phyloP scores from a whole-genome alignment of 495 filamentous ascomycete genomes.

The Opeltia flavorubescens region DNA sequence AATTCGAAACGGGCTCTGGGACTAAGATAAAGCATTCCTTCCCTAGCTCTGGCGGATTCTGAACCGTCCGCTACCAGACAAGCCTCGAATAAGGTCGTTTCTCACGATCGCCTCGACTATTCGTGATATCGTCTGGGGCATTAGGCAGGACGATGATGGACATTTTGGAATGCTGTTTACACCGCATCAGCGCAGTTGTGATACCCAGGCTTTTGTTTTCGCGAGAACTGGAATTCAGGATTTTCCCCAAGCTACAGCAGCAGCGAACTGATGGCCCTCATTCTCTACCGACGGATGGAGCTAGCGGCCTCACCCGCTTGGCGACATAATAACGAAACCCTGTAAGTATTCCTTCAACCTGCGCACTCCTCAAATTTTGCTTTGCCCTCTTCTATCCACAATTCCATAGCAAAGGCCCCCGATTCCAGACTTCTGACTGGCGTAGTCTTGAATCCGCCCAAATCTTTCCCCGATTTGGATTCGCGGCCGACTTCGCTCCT shows the following conservation, averaged over 20 bases:
- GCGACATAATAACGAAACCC: neutral
- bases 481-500: neutral
- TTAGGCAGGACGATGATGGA: too few species aligned
- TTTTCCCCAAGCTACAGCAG: neutral
- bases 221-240: neutral
- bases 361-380: constrained; percentile 31
- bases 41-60: neutral
- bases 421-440: constrained; percentile 40
- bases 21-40: constrained; percentile 35
- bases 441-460: constrained; percentile 24
- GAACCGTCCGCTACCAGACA: too few species aligned
- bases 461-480: constrained; percentile 18
- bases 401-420: constrained; percentile 37
- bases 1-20: constrained; percentile 73
- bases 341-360: constrained; percentile 1
- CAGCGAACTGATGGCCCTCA: too few species aligned
- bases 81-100: neutral
- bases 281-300: neutral
- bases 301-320: neutral
- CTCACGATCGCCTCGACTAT: neutral
- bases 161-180: neutral
- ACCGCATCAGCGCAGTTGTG: neutral
- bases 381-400: constrained; percentile 43
- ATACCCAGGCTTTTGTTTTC: neutral
- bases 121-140: neutral